Base-by-base conservation (phyloP, 2,329 filamentous ascomycete genomes). In the Ascochyta koolunga region DNA sequence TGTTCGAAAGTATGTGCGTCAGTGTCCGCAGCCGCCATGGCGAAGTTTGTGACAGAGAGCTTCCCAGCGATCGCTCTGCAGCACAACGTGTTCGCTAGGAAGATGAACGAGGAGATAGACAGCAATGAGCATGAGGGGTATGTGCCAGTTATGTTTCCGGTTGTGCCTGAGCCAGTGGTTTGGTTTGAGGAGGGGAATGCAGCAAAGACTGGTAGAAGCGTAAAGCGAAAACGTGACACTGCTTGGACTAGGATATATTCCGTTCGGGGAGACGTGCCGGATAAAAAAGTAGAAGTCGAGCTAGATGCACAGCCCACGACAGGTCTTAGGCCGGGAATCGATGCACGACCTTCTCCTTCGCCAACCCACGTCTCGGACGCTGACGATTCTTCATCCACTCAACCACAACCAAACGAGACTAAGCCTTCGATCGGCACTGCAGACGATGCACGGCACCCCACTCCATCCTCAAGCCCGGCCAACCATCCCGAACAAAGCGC, bases 21-120 rank as follows among this genome's bases (percentile, higher is more conserved):
- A 5, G 39, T 32, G 19, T 53, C 50, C 3, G 43, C 38, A 16
- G 11, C 9, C 2, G 50, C 43, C 4, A 47, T 53, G 25, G 25
- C 33, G n/a, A 36, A 21, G n/a, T 53, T 53, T 11, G 25, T 53
- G 2, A 37, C 35, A 6, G 13, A 21, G 4, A 18, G 9, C 6
- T 53, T 53, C 11, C 38, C 44, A 2, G n/a, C 4, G 8, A 10
- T 41, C 5, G 38, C 29, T 15, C 32, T 6, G 11, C 25, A 8
- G 24, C 39, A 53, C 15, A 48, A 53, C n/a, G 32, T n/a, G 1
- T 53, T 53, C 35, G 38, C 32, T 1, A n/a, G 19, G 5, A 44
- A 48, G 32, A 53, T 53, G 43, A 53, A 53, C 9, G 22, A 24
- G 11, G 43, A 53, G 27, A 43, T 48, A 7, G 19, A 33, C 1